Percentiles rank a stretch among this genome's conserved stretches.
phyloP scores from a whole-genome alignment of 2,329 filamentous ascomycete genomes.

The Bipolaris oryzae region DNA sequence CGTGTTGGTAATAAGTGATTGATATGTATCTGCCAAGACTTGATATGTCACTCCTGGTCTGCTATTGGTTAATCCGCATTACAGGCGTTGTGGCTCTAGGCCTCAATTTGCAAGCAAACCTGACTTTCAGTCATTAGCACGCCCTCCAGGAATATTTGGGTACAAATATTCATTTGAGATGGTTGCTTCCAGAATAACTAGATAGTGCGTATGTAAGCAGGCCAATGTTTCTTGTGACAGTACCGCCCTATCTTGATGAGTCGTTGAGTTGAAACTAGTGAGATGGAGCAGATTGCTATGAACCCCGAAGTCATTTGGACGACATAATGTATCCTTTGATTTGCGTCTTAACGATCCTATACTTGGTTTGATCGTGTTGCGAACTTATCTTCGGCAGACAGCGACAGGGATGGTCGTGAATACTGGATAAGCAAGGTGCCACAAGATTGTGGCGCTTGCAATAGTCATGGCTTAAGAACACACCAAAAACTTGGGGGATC shows the following conservation, averaged over 20 bases:
- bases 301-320: conserved; percentile 60
- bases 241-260: conserved; percentile 60
- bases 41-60: no score
- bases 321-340: conserved; percentile 51
- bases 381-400: conserved; percentile 15
- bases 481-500: background rate
- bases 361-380: conserved; percentile 13
- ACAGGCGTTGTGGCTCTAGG: no score
- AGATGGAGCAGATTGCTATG: background rate
- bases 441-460: conserved; percentile 10
- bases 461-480: conserved; percentile 5
- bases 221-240: conserved; percentile 64
- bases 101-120: no score
- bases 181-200: no score
- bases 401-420: conserved; percentile 9
- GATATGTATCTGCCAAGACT: no score
- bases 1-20: no score
- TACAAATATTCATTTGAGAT: no score
- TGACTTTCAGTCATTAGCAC: no score
- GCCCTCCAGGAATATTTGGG: no score
- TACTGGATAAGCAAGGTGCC: conserved; percentile 22
- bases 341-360: background rate
- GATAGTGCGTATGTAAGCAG: conserved; percentile 51
- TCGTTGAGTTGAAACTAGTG: conserved; percentile 1
- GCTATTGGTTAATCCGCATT: no score